Base-by-base conservation (phyloP, 2,329 filamentous ascomycete genomes). In the Knoxdaviesia proteae region DNA sequence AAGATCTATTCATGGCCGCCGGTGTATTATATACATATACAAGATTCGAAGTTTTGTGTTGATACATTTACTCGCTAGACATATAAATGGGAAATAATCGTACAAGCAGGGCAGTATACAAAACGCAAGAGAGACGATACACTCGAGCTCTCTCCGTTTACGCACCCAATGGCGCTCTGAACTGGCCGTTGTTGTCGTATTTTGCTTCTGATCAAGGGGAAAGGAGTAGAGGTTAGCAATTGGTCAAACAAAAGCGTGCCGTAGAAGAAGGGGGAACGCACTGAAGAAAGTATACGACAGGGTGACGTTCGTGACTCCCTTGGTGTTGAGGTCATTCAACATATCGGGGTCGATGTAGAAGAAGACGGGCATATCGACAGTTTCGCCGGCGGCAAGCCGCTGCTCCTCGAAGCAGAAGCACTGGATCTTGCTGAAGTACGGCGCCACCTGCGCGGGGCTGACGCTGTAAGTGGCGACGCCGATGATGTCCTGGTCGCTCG, bases 371-470 rank as follows among this genome's bases (percentile, higher is more conserved):
- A 98, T 98, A 59, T 98, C 90, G 43, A 98, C 90, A 38, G 86
- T 90, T 68, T 98, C 92, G 38, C 88, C 87, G 5, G 87, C 87
- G 56, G 90, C 88, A 49, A 98, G 61, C 47, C 92, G 71, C 68
- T 98, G 90, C 61, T 86, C 88, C 64, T 98, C 90, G 54, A 98
- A 98, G 61, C 90, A 98, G 61, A 98, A 98, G 56, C 90, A 98
- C 61, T 98, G 90, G 39, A 98, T 98, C 71, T 98, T 98, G 72
- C 83, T 92, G 57, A 98, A 98, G 59, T 98, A 98, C 1, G 84
- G 87, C 38, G 90, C 88, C 38, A 93, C 87, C 62, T 98, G 90
- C 4, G 76, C 90, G 0, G 90, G 90, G 3, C 88, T 94, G 32
- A 98, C 92, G 55, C 84, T 93, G 62, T 98, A 98, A 6, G 90